Evolutionary conservation across 805 yeast species (phyloP).

Genomic region (Isabelozyma gotoi): DNA sequence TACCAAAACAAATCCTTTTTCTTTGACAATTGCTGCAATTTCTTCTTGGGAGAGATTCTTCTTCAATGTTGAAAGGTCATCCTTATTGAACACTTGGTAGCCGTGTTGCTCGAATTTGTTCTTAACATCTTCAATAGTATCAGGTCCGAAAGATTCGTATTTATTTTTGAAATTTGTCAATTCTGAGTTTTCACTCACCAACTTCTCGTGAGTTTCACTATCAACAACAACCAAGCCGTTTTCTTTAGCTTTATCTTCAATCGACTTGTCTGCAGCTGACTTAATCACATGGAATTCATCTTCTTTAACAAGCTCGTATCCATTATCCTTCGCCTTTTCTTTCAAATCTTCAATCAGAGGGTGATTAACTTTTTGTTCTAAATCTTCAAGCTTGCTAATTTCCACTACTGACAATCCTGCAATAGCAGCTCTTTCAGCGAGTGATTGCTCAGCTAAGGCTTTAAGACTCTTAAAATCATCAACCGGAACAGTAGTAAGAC

Average conservation of each 20-base stretch:
- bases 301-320: conserved; percentile 8
- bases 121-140: conserved; percentile 2
- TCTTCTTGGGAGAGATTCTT: neutral
- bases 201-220: conserved; percentile 9
- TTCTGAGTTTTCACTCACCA: conserved; percentile 4
- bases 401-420: conserved; percentile 9
- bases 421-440: neutral
- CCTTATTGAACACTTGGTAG: conserved; percentile 6
- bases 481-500: conserved; percentile 22
- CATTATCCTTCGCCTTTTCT: conserved; percentile 16
- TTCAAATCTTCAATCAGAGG: conserved; percentile 11
- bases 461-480: conserved; percentile 17
- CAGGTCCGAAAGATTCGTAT: neutral
- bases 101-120: conserved; percentile 5
- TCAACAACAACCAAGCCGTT: conserved; percentile 16
- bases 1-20: neutral
- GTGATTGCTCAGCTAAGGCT: neutral
- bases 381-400: conserved; percentile 6
- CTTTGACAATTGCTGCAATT: neutral
- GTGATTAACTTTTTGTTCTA: conserved; percentile 8
- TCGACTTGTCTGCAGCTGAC: conserved; percentile 12
- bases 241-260: conserved; percentile 16
- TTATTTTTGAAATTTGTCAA: neutral
- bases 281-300: conserved; percentile 3
- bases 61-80: neutral